phyloP scores from a whole-genome alignment of 2,329 filamentous ascomycete species.

The Fusarium xyrophilum region DNA sequence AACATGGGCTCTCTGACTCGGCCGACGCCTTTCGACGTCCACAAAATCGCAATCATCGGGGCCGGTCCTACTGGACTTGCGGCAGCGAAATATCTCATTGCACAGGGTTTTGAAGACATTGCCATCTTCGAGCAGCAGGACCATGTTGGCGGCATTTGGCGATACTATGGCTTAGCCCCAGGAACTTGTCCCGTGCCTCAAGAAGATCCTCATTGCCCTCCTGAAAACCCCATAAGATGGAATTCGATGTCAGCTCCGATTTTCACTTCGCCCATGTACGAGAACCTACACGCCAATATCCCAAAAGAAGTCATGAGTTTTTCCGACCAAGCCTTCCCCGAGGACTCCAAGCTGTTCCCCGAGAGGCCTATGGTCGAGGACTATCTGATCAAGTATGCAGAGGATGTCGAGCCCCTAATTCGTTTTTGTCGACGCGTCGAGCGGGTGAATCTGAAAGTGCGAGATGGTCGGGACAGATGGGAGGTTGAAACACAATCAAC shows the following conservation, averaged over 20 bases:
- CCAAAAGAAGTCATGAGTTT: constrained; percentile 82
- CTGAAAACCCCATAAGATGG: constrained; percentile 67
- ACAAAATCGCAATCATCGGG: constrained; percentile 77
- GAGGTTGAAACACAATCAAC: constrained; percentile 62
- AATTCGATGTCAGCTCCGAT: constrained; percentile 54
- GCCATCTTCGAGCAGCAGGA: constrained; percentile 83
- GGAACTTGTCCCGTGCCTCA: constrained; percentile 68
- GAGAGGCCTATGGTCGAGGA: constrained; percentile 71
- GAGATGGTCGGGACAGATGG: constrained; percentile 62
- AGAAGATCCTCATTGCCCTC: constrained; percentile 66
- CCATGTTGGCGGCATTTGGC: constrained; percentile 84
- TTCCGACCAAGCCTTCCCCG: constrained; percentile 71
- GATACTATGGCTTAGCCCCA: constrained; percentile 66
- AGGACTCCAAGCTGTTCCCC: constrained; percentile 75
- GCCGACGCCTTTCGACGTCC: constrained; percentile 56
- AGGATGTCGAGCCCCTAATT: constrained; percentile 71
- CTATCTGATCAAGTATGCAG: constrained; percentile 77
- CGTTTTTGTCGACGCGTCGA: constrained; percentile 74
- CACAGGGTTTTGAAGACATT: constrained; percentile 74
- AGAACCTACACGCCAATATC: constrained; percentile 85
- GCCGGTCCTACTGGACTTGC: constrained; percentile 82
- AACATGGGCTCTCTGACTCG: constrained; percentile 44
- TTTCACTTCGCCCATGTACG: constrained; percentile 86
- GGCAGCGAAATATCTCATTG: constrained; percentile 79
- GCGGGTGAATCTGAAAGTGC: constrained; percentile 54